Percentiles rank a stretch among this genome's conserved stretches.
Conservation (phyloP, 768 basidiomycete genomes). For the Leccinellum albellum region DNA sequence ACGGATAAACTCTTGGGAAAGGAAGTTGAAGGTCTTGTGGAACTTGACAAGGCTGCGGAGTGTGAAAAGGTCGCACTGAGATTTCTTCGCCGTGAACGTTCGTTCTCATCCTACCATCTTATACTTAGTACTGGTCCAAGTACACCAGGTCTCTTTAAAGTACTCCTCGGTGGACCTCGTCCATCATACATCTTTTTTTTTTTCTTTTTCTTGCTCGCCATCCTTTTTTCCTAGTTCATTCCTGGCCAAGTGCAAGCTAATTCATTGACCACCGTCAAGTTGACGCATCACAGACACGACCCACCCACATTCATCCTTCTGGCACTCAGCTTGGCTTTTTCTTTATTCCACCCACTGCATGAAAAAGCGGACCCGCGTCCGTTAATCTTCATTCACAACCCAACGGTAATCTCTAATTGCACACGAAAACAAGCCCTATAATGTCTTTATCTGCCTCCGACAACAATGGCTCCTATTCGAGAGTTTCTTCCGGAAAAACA, state of each 20-base stretch:
- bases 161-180: constrained; percentile 30
- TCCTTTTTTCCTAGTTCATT: constrained; percentile 22
- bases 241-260: constrained; percentile 30
- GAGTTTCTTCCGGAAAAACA: constrained; percentile 82
- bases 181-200: constrained; percentile 30
- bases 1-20: constrained; percentile 22
- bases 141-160: constrained; percentile 33
- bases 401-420: constrained; percentile 78
- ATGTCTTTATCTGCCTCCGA: constrained; percentile 90
- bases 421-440: constrained; percentile 56
- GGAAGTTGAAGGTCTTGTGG: constrained; percentile 6
- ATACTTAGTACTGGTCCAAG: constrained; percentile 36
- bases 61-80: constrained; percentile 30
- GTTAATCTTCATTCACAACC: constrained; percentile 35
- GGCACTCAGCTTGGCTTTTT: constrained; percentile 14
- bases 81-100: constrained; percentile 20
- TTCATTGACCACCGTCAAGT: constrained; percentile 21
- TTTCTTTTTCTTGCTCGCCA: not conserved
- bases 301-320: constrained; percentile 16
- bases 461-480: constrained; percentile 77
- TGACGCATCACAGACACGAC: constrained; percentile 30
- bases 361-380: constrained; percentile 30
- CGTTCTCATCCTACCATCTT: constrained; percentile 35
- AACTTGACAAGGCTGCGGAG: constrained; percentile 24
- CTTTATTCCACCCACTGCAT: constrained; percentile 28